Evolutionary conservation across 1,284 basidiomycete genomes (phyloP), one percentile per base, ranked within the genome.

Genomic region (Ganoderma lucidum): DNA sequence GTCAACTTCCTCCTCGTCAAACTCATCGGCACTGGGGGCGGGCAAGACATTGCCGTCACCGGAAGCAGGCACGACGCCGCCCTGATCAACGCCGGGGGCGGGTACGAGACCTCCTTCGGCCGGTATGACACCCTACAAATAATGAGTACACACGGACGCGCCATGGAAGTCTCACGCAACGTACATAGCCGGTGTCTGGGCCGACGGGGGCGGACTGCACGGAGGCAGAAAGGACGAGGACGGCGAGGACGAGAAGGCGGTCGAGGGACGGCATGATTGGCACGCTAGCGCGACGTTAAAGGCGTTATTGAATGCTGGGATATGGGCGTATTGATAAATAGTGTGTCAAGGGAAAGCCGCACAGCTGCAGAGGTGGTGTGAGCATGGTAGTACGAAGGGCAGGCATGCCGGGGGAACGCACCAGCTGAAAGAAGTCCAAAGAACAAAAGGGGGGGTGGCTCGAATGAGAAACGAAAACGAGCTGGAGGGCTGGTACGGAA

Each of bases 401-500:
- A 17, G 3, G 30, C 14, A 32, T n/a, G 30, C 15, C 1, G 15
- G n/a, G 1, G 17, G n/a, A 23, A 23, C 58, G 9, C 37, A 60
- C 58, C 58, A 23, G 58, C 58, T 42, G 58, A 23, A 60, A 37
- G 35, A 12, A 60, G 58, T 60, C 6, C n/a, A 39, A 15, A 39
- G 58, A 41, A 41, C 6, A 23, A n/a, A 42, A 60, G 39, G 9
- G n/a, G n/a, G 58, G n/a, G 37, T 2, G 23, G 58, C 58, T 60
- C 58, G 35, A 39, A 60, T 3, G 14, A 2, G 19, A 42, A 60
- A n/a, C 35, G n/a, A 60, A 42, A 28, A n/a, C 1, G 37, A 60
- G 37, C 58, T 60, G 37, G 41, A n/a, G 42, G 44, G 14, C 23
- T 4, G 10, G n/a, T 8, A 10, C 10, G n/a, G 23, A 48, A 23